Conservation (phyloP, 2,329 filamentous ascomycete genomes). For the Acrodontium crateriforme region DNA sequence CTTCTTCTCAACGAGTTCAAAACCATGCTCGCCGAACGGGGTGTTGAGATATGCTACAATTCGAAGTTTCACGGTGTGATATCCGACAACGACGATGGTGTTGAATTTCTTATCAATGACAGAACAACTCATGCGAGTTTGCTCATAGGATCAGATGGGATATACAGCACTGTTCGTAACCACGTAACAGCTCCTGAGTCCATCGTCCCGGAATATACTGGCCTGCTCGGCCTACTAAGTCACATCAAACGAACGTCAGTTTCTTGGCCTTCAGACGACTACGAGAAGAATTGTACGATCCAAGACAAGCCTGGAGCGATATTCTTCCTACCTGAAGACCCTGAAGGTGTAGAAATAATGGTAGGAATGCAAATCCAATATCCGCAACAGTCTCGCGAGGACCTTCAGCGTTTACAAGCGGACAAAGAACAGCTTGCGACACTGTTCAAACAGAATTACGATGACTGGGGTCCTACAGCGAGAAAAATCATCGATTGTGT, state of each 20-base stretch:
- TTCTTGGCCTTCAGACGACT: slow-evolving; percentile 11
- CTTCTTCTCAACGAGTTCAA: slow-evolving; percentile 38
- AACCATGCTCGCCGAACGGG: slow-evolving; percentile 25
- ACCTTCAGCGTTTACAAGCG: slow-evolving; percentile 20
- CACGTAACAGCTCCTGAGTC: slow-evolving; percentile 22
- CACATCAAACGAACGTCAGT: slow-evolving; percentile 11
- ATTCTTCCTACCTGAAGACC: slow-evolving; percentile 25
- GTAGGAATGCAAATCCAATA: slow-evolving; percentile 24
- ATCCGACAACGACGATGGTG: slow-evolving; percentile 3
- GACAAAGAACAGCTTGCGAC: slow-evolving; percentile 13
- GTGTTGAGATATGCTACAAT: slow-evolving; percentile 33
- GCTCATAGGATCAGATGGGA: slow-evolving; percentile 16
- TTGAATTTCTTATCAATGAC: slow-evolving; percentile 10
- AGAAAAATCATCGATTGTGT: slow-evolving; percentile 12
- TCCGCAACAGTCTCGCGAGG: slow-evolving; percentile 20
- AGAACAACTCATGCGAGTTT: slow-evolving; percentile 6
- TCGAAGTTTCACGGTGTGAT: slow-evolving; percentile 34
- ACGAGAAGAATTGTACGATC: slow-evolving; percentile 21
- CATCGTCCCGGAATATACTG: slow-evolving; percentile 12
- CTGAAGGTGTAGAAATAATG: slow-evolving; percentile 22
- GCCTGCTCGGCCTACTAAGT: slow-evolving; percentile 9
- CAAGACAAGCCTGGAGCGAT: slow-evolving; percentile 24
- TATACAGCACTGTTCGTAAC: slow-evolving; percentile 16
- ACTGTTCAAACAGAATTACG: slow-evolving; percentile 8
- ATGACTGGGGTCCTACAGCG: slow-evolving; percentile 9